Percentiles rank a stretch among this genome's conserved stretches.
phyloP scores from a whole-genome alignment of 1,284 basidiomycete species.

The Cutaneotrichosporon sp. region DNA sequence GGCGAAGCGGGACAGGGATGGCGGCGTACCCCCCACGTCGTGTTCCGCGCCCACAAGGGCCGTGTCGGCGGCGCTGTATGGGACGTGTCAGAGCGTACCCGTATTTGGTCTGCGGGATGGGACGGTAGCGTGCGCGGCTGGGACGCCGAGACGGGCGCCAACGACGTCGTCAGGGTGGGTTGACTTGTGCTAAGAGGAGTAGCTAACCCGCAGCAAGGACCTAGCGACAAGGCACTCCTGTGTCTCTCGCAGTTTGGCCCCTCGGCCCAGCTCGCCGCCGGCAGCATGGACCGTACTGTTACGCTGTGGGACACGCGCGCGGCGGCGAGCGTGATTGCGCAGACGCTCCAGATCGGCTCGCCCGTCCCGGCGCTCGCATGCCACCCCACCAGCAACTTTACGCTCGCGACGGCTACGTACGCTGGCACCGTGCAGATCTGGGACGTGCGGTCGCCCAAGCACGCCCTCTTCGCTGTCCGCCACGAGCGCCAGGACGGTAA shows the following conservation, averaged over 20 bases:
- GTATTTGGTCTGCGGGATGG: conserved; percentile 48
- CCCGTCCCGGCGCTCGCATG: conserved; percentile 67
- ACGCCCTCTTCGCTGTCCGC: conserved; percentile 53
- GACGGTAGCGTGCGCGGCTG: conserved; percentile 52
- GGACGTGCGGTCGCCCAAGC: conserved; percentile 66
- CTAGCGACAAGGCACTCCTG: conserved; percentile 48
- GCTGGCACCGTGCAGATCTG: conserved; percentile 77
- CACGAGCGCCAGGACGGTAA: conserved; percentile 7
- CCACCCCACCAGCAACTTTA: conserved; percentile 58
- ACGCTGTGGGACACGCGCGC: conserved; percentile 52
- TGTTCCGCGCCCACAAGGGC: conserved; percentile 44
- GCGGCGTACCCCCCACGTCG: conserved; percentile 40
- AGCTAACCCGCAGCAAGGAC: conserved; percentile 39
- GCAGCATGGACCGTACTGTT: conserved; percentile 52
- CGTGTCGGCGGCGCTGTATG: conserved; percentile 41
- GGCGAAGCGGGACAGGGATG: conserved; percentile 37
- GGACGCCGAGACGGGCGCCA: conserved; percentile 49
- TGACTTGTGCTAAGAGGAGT: not conserved
- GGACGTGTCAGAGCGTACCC: conserved; percentile 33
- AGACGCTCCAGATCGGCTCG: conserved; percentile 56
- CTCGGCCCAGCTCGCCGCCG: conserved; percentile 49
- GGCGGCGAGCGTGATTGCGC: conserved; percentile 50
- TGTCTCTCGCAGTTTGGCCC: conserved; percentile 48
- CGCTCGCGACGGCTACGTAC: conserved; percentile 73
- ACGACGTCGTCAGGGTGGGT: conserved; percentile 45